Conservation (phyloP, 257 asterid genomes). For the Nemophila menziesii region DNA sequence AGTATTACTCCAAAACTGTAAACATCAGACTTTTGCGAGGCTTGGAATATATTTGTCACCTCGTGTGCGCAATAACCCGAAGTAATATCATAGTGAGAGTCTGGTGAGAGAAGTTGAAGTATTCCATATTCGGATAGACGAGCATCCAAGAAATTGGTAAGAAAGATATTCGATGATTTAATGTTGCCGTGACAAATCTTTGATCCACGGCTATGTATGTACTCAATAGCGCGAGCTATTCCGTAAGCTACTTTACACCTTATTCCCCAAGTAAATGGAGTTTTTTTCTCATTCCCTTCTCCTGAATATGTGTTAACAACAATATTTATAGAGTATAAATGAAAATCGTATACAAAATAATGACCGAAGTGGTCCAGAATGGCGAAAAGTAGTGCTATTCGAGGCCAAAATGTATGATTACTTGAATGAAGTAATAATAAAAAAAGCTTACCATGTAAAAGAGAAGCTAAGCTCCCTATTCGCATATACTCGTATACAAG, state of each 20-base stretch:
- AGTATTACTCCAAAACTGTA: slow-evolving; percentile 43
- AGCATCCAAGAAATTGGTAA: slow-evolving; percentile 23
- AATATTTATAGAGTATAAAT: no score
- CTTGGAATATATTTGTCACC: no score
- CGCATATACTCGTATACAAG: slow-evolving; percentile 36
- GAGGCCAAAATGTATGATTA: no score
- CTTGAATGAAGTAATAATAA: neutral
- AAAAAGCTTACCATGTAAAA: slow-evolving; percentile 38
- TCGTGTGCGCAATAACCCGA: no score
- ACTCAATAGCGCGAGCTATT: slow-evolving; percentile 28
- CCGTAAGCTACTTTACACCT: slow-evolving; percentile 33
- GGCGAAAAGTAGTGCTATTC: no score
- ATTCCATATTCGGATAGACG: slow-evolving; percentile 33
- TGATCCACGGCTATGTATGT: slow-evolving; percentile 34
- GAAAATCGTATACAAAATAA: no score
- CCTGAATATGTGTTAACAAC: slow-evolving; percentile 21
- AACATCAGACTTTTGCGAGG: slow-evolving; percentile 36
- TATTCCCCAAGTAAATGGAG: slow-evolving; percentile 24
- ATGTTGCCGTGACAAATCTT: slow-evolving; percentile 41
- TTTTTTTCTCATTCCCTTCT: slow-evolving; percentile 4
- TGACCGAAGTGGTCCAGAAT: no score
- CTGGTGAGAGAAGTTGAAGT: slow-evolving; percentile 28
- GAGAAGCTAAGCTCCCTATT: slow-evolving; percentile 27
- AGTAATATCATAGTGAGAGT: no score
- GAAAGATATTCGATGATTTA: slow-evolving; percentile 47